A percentile compares a stretch with the other conserved stretches of the same genome.
Conservation (phyloP, 257 asterid genomes). For the Plantago ovata region DNA sequence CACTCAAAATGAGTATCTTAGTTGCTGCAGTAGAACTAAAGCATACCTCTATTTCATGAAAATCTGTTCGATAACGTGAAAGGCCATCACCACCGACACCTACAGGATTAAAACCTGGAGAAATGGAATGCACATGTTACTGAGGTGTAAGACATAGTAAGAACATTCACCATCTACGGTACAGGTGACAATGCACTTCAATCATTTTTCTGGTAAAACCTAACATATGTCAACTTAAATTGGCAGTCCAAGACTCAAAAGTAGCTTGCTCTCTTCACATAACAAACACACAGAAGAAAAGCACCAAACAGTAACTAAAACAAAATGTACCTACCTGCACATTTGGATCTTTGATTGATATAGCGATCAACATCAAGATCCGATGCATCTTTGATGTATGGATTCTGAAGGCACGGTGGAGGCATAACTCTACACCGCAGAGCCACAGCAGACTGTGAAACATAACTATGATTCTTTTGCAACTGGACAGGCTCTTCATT, state of each 20-base stretch:
- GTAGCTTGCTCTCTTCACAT: not conserved
- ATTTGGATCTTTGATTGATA: conserved; percentile 69
- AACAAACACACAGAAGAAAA: not conserved
- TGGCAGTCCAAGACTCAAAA: conserved; percentile 3
- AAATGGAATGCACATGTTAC: conserved; percentile 9
- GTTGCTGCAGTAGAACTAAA: not conserved
- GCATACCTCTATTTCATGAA: conserved; percentile 77
- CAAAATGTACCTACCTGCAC: conserved; percentile 74
- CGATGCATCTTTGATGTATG: conserved; percentile 54
- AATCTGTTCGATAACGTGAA: conserved; percentile 80
- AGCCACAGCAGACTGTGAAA: conserved; percentile 96
- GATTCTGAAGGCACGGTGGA: conserved; percentile 91
- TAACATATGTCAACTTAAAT: not conserved
- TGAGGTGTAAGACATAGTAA: not conserved
- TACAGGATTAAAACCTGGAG: conserved; percentile 55
- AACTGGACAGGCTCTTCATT: conserved; percentile 27
- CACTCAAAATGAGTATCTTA: not conserved
- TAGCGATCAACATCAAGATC: conserved; percentile 58
- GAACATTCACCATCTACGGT: not conserved
- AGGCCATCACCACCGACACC: conserved; percentile 66
- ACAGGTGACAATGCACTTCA: too few relatives aligned
- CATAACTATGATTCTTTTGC: conserved; percentile 52
- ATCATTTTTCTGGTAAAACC: not conserved
- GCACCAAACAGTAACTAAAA: conserved; percentile 5
- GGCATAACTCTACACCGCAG: conserved; percentile 95